Conservation (phyloP, 2,329 filamentous ascomycete species). For the Dothidotthia symphoricarpi region DNA sequence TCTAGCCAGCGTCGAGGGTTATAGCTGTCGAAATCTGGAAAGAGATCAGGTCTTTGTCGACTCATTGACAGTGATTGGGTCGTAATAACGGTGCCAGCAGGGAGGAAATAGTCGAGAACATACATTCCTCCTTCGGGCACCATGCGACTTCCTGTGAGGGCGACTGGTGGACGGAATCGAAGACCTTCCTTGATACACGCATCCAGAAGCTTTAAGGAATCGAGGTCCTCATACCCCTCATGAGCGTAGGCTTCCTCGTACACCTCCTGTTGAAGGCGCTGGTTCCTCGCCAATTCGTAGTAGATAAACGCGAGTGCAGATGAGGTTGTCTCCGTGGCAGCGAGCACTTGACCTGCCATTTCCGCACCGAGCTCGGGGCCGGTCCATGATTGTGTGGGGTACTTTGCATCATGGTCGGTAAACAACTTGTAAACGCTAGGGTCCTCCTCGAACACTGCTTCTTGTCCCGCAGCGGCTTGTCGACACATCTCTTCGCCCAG, state of each 20-base stretch:
- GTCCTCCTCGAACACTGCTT: slow-evolving; percentile 6
- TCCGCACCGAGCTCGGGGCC: slow-evolving; percentile 16
- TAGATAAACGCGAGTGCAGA: slow-evolving; percentile 22
- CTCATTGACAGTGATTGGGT: slow-evolving; percentile 21
- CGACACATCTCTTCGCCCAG: slow-evolving; percentile 14
- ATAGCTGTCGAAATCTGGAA: slow-evolving; percentile 18
- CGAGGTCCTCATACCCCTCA: slow-evolving; percentile 20
- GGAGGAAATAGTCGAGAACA: slow-evolving; percentile 15
- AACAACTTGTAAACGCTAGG: slow-evolving; percentile 16
- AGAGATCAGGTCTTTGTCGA: slow-evolving; percentile 20
- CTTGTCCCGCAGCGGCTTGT: slow-evolving; percentile 8
- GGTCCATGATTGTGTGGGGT: slow-evolving; percentile 19
- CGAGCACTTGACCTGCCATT: slow-evolving; percentile 22
- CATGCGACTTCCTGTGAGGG: slow-evolving; percentile 19
- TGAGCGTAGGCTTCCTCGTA: slow-evolving; percentile 12
- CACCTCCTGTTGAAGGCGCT: slow-evolving; percentile 12
- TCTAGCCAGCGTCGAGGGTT: slow-evolving; percentile 19
- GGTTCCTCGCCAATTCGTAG: slow-evolving; percentile 20
- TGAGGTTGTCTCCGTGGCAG: slow-evolving; percentile 21
- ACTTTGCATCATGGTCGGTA: slow-evolving; percentile 16
- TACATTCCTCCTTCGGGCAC: slow-evolving; percentile 16
- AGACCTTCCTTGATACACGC: slow-evolving; percentile 23
- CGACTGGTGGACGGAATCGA: slow-evolving; percentile 21
- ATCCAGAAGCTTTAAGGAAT: slow-evolving; percentile 15
- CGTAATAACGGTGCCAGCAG: slow-evolving; percentile 16